Conservation (phyloP, 2,329 filamentous ascomycete genomes). For the Diaporthe sp. region DNA sequence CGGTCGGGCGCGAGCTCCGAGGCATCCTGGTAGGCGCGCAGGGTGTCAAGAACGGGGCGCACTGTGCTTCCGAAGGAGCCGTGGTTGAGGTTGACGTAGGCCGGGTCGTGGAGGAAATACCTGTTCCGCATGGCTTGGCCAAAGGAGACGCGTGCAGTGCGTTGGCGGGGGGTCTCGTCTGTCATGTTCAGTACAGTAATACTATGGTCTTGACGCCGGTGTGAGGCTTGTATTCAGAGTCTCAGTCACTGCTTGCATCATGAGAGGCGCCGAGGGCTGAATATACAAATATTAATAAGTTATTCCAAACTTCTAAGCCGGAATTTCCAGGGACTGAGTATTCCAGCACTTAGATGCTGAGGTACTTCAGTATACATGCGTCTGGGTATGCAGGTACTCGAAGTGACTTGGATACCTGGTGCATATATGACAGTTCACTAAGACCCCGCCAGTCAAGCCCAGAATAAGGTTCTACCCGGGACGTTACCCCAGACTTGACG, state of each 20-base stretch:
- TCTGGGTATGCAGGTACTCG: not conserved
- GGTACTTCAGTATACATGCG: not conserved
- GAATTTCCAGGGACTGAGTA: too few species aligned
- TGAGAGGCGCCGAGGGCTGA: too few species aligned
- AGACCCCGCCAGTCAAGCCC: not conserved
- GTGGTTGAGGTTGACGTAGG: not conserved
- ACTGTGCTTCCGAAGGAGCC: conserved; percentile 88
- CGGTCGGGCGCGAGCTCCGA: conserved; percentile 78
- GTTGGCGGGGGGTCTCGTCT: not conserved
- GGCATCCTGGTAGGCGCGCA: conserved; percentile 74
- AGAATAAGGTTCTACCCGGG: not conserved
- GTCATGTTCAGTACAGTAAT: not conserved
- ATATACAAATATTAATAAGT: too few species aligned
- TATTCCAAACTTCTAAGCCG: too few species aligned
- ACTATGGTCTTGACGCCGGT: not conserved
- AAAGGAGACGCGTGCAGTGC: not conserved
- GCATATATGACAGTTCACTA: too few species aligned
- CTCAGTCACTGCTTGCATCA: too few species aligned
- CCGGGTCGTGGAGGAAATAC: not conserved
- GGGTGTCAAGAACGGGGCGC: conserved; percentile 69
- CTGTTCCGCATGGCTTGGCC: not conserved
- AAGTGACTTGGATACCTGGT: too few species aligned
- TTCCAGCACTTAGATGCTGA: not conserved
- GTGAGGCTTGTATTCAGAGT: too few species aligned
- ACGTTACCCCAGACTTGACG: not conserved